phyloP scores from a whole-genome alignment of 352 stramenopile genomes.

The Ophiocytium majus region DNA sequence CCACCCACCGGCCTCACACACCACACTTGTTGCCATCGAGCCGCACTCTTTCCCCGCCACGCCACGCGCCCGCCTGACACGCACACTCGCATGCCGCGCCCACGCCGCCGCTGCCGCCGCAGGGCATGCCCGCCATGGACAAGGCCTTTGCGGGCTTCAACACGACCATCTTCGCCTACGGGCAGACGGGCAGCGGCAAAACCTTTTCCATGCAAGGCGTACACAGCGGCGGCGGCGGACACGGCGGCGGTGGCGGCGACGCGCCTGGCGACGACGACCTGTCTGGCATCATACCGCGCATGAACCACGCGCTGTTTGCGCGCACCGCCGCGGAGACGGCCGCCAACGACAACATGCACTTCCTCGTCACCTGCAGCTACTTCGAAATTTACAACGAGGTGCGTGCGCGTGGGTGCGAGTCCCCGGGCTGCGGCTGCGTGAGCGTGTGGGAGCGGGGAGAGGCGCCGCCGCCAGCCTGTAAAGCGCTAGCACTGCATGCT shows the following conservation, averaged over 20 bases:
- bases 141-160: constrained; percentile 81
- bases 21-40: too few relatives aligned
- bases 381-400: constrained; percentile 93
- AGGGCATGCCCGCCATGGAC: constrained; percentile 55
- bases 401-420: too few relatives aligned
- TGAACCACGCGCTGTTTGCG: constrained; percentile 41
- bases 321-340: constrained; percentile 67
- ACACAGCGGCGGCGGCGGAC: constrained; percentile 80
- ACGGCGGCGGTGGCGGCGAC: constrained; percentile 27
- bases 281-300: constrained; percentile 71
- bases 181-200: constrained; percentile 86
- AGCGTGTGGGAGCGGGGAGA: too few relatives aligned
- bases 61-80: too few relatives aligned
- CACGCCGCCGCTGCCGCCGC: too few relatives aligned
- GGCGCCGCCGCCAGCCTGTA: too few relatives aligned
- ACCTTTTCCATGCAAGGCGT: constrained; percentile 93
- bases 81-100: too few relatives aligned
- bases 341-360: constrained; percentile 66
- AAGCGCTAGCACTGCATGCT: too few relatives aligned
- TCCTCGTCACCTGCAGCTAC: constrained; percentile 86
- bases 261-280: constrained; percentile 5
- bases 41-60: too few relatives aligned
- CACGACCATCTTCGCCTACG: constrained; percentile 91
- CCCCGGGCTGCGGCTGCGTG: too few relatives aligned
- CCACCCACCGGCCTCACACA: too few relatives aligned